phyloP scores from a whole-genome alignment of 2,329 filamentous ascomycete genomes.

The Cladosporium oxysporum region DNA sequence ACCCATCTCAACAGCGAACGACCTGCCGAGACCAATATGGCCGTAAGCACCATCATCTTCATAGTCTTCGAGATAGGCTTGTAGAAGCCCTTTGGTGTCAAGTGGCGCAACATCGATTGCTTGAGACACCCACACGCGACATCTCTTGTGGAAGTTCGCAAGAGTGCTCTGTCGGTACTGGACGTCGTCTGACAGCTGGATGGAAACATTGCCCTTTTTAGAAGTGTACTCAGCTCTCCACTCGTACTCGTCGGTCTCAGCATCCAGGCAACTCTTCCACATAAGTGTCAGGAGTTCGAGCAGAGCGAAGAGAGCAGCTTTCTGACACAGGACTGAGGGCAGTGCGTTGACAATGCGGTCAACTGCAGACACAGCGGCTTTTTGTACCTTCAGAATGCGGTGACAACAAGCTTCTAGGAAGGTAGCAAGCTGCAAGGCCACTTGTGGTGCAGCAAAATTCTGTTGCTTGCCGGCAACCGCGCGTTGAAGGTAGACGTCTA shows the following conservation, averaged over 20 bases:
- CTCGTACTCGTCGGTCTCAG: constrained; percentile 90
- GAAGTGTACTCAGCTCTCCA: constrained; percentile 82
- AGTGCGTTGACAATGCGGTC: constrained; percentile 82
- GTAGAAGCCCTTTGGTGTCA: constrained; percentile 91
- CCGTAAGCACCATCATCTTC: constrained; percentile 89
- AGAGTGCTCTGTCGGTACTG: constrained; percentile 77
- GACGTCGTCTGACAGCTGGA: constrained; percentile 95
- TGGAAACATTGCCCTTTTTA: constrained; percentile 71
- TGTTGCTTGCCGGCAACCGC: constrained; percentile 70
- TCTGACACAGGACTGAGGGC: constrained; percentile 87
- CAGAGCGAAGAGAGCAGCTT: constrained; percentile 85
- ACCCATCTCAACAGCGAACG: constrained; percentile 92
- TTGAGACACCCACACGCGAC: constrained; percentile 75
- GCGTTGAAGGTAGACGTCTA: constrained; percentile 77
- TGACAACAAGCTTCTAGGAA: constrained; percentile 92
- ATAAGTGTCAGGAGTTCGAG: constrained; percentile 89
- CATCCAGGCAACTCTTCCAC: constrained; percentile 93
- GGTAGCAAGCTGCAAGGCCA: constrained; percentile 81
- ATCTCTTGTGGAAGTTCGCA: constrained; percentile 72
- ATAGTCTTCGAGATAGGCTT: constrained; percentile 94
- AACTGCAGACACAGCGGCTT: constrained; percentile 79
- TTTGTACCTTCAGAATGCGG: constrained; percentile 86
- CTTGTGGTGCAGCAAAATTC: constrained; percentile 84
- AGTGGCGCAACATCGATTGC: constrained; percentile 84
- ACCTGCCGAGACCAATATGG: constrained; percentile 87